Evolutionary conservation across 2,329 filamentous ascomycete genomes (phyloP).

Genomic region (Talaromyces piceae): DNA sequence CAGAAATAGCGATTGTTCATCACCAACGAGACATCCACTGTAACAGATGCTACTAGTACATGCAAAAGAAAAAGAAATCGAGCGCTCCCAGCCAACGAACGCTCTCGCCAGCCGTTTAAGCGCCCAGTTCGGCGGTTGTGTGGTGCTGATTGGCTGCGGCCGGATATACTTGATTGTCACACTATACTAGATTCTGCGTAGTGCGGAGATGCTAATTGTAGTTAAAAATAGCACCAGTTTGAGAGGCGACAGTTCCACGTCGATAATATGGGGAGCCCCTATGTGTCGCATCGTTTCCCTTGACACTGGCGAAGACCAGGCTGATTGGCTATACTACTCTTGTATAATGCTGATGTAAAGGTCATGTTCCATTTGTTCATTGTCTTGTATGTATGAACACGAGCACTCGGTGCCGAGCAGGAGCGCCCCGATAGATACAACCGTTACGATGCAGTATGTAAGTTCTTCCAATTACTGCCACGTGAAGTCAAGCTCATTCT

Average conservation of each 20-base stretch:
- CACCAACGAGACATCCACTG: background rate
- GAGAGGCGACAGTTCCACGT: no score
- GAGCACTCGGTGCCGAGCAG: background rate
- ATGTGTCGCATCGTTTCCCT: no score
- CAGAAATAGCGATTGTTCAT: background rate
- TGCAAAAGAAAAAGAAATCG: conserved; percentile 1
- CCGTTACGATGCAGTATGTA: background rate
- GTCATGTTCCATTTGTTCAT: background rate
- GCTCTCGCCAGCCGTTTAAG: background rate
- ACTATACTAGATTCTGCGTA: no score
- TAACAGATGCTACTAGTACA: background rate
- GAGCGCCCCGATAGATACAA: background rate
- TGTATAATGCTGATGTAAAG: no score
- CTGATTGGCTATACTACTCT: no score
- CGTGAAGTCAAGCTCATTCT: no score
- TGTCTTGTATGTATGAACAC: background rate
- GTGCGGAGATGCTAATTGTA: no score
- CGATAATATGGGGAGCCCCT: no score
- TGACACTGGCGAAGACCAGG: no score
- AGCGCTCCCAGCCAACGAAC: background rate
- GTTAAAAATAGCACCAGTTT: no score
- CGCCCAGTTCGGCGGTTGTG: background rate
- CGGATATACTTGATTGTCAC: no score
- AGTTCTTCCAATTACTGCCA: background rate
- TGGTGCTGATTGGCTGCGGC: no score